phyloP scores from a whole-genome alignment of 163 green algal species.

The Trebouxiophyceae sp. region DNA sequence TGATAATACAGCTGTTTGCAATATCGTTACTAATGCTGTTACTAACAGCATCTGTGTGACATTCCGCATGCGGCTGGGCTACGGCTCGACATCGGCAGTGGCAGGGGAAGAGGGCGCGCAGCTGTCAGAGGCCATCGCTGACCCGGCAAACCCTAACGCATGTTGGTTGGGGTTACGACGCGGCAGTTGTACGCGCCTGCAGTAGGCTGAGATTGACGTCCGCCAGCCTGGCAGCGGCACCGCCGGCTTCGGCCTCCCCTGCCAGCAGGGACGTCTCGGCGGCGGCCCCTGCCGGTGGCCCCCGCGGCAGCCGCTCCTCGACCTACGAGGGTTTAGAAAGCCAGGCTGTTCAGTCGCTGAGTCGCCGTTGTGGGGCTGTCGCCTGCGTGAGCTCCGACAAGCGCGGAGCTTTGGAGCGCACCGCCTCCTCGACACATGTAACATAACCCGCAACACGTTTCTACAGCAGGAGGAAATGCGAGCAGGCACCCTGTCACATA shows the following conservation, averaged over 20 bases:
- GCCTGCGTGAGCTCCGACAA: background rate
- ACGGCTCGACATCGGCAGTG: background rate
- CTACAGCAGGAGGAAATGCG: too few relatives aligned
- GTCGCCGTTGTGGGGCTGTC: background rate
- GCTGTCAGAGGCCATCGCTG: background rate
- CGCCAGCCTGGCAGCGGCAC: constrained; percentile 27
- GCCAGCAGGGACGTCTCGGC: constrained; percentile 24
- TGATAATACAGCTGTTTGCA: background rate
- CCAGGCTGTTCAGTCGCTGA: background rate
- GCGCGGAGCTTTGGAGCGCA: too few relatives aligned
- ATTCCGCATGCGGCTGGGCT: background rate
- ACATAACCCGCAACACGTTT: too few relatives aligned
- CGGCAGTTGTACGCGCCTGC: constrained; percentile 4
- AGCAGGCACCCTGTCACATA: too few relatives aligned
- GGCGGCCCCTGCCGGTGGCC: background rate
- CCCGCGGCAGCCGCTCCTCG: background rate
- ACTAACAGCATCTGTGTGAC: too few relatives aligned
- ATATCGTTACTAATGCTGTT: too few relatives aligned
- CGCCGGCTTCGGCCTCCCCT: constrained; percentile 18
- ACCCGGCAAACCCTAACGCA: too few relatives aligned
- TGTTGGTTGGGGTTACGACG: background rate
- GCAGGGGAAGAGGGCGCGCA: background rate
- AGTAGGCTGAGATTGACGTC: constrained; percentile 41
- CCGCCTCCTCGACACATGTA: too few relatives aligned
- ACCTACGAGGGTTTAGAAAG: too few relatives aligned